Base-by-base conservation (phyloP, 768 basidiomycete species). In the Boletales sp. region DNA sequence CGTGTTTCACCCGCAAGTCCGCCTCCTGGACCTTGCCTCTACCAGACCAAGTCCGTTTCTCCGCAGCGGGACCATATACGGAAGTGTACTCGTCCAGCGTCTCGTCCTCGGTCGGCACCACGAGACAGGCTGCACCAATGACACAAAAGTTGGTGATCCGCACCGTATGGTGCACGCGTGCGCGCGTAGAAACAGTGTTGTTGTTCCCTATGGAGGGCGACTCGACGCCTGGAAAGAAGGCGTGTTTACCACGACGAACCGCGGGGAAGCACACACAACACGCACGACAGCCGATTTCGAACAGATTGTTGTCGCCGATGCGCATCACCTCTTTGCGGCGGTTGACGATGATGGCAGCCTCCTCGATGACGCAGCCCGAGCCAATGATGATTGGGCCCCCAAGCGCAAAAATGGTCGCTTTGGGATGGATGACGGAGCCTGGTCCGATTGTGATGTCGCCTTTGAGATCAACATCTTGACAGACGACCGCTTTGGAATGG, bases 371-470 rank as follows among this genome's bases (percentile, higher is more conserved):
- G 63, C 91, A 94, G 46, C 86, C 81, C 18, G 80, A 74, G 13
- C 94, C 95, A 46, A 99, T 87, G 40, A 93, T 77, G 56, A 99
- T 94, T 3, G 93, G 89, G 0, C 93, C 94, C 9, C 83, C 85
- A 49, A 93, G 80, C 13, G 94, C 94, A 59, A 94, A 88, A 51
- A 98, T 90, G 19, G 91, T 91, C 1, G 90, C 92, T 65, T 94
- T 92, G 0, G 95, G 94, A 57, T 98, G 94, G 18, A 98, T 82
- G 48, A 97, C 84, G 0, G 87, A 86, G 83, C 90, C 88, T 64
- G 89, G 77, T 25, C 93, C 94, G 50, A 99, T 87, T 17, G 93
- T 94, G 47, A 95, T 89, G 61, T 94, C 88, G 44, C 96, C 95
- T 65, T 91, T 90, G 58, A 98, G 77, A 55, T 97, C 94, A 30